Percentiles rank a stretch among this genome's conserved stretches.
These are phyloP conservation scores for Recurvomyces mirabilis DNA, from an alignment of 495 filamentous ascomycete genomes.

Conservation along the genomic window DNA sequence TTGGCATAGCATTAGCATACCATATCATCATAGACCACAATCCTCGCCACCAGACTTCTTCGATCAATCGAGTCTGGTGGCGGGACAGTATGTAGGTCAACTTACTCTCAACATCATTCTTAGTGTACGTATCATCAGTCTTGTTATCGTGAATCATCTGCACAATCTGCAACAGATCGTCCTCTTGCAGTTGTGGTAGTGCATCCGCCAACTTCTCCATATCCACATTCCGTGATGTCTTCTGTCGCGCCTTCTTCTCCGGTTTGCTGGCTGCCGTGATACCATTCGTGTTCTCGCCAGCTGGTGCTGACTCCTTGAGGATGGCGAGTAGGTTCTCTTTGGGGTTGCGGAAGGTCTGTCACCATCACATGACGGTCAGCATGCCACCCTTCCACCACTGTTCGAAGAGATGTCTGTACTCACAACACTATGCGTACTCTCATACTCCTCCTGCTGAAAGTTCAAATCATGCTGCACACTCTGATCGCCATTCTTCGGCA, in stretches of 20 bases:
- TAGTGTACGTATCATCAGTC: conserved; percentile 79
- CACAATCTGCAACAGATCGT: conserved; percentile 86
- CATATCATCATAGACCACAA: too few species aligned
- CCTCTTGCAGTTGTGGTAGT: conserved; percentile 69
- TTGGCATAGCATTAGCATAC: too few species aligned
- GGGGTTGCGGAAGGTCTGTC: conserved; percentile 78
- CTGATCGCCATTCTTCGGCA: conserved; percentile 62
- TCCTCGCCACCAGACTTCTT: too few species aligned
- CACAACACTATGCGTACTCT: conserved; percentile 68
- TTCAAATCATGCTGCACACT: conserved; percentile 80
- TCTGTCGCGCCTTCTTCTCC: conserved; percentile 68
- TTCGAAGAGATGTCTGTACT: conserved; percentile 25
- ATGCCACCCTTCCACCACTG: background rate
- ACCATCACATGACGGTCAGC: background rate
- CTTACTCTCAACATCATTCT: conserved; percentile 92
- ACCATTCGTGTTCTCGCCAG: conserved; percentile 45
- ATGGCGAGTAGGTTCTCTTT: conserved; percentile 63
- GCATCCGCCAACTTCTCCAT: conserved; percentile 97
- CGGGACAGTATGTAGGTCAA: conserved; percentile 12
- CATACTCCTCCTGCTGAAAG: conserved; percentile 71
- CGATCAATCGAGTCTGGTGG: background rate
- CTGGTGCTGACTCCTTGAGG: conserved; percentile 69
- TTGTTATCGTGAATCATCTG: conserved; percentile 98
- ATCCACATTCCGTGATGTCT: conserved; percentile 58
- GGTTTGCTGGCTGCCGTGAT: conserved; percentile 45